phyloP scores from a whole-genome alignment of 1,139 yeast species.

The Pichia sp. region DNA sequence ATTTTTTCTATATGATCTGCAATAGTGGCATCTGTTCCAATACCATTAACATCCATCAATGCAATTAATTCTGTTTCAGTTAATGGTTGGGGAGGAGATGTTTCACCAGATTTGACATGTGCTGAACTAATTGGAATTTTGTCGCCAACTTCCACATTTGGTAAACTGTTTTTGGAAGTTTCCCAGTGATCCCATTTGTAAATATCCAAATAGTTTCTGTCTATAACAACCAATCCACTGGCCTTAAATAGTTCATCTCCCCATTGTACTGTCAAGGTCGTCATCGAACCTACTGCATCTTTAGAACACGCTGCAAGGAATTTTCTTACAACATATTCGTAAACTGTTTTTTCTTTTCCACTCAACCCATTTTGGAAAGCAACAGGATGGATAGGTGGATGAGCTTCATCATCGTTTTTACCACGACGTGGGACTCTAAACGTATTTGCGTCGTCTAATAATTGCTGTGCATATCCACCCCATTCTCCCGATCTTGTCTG shows the following conservation, averaged over 20 bases:
- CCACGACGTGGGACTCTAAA: conserved; percentile 75
- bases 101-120: conserved; percentile 67
- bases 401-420: conserved; percentile 88
- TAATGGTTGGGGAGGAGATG: conserved; percentile 77
- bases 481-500: conserved; percentile 53
- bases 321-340: conserved; percentile 83
- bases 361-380: conserved; percentile 51
- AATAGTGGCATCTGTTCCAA: conserved; percentile 99
- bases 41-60: conserved; percentile 95
- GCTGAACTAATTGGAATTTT: conserved; percentile 51
- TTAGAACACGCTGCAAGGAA: conserved; percentile 91
- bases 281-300: conserved; percentile 79
- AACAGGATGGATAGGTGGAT: conserved; percentile 98
- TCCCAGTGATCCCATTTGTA: conserved; percentile 83
- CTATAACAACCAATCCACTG: conserved; percentile 69
- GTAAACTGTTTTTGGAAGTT: conserved; percentile 56
- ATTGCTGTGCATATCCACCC: conserved; percentile 45
- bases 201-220: conserved; percentile 75
- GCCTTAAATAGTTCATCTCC: conserved; percentile 70
- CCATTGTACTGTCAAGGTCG: conserved; percentile 70
- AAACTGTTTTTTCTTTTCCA: conserved; percentile 65
- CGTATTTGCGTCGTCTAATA: conserved; percentile 34
- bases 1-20: conserved; percentile 96
- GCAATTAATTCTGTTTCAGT: conserved; percentile 93
- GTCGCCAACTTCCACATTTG: conserved; percentile 60